Conservation (phyloP, 768 basidiomycete species). For the Chlorophyllum brunneum region DNA sequence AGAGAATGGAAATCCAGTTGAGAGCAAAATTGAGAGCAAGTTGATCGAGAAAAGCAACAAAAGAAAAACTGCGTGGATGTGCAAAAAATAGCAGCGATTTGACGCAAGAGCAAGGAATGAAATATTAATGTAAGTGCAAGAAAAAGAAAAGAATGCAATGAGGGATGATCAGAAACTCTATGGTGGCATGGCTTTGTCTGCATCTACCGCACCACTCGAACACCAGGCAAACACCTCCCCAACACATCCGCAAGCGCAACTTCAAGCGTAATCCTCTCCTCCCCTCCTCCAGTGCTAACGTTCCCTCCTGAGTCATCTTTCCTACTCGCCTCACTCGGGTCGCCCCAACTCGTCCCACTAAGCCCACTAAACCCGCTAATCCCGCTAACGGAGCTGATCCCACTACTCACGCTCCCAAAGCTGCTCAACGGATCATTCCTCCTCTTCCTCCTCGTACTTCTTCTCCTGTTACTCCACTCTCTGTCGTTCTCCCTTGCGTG, state of each 20-base stretch:
- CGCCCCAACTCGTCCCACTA: background rate
- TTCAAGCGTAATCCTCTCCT: constrained; percentile 10
- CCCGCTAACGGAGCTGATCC: background rate
- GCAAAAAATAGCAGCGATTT: too few relatives aligned
- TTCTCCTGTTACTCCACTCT: background rate
- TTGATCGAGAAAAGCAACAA: background rate
- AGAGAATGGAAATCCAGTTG: too few relatives aligned
- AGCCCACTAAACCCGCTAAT: background rate
- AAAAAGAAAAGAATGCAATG: background rate
- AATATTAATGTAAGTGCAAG: background rate
- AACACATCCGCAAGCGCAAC: constrained; percentile 12
- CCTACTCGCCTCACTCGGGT: background rate
- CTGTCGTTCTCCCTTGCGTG: background rate
- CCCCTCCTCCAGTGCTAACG: background rate
- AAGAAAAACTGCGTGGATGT: too few relatives aligned
- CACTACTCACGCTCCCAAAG: constrained; percentile 1
- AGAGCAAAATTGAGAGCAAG: too few relatives aligned
- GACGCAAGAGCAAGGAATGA: too few relatives aligned
- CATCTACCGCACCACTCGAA: constrained; percentile 4
- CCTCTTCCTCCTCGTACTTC: background rate
- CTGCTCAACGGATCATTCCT: background rate
- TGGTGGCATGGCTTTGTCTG: background rate
- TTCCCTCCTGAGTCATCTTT: background rate
- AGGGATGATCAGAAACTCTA: background rate
- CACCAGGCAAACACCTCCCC: constrained; percentile 11